Evolutionary conservation across 2,329 filamentous ascomycete species (phyloP), one percentile per base, ranked within the genome.

Genomic region (Aspergillus fischeri): DNA sequence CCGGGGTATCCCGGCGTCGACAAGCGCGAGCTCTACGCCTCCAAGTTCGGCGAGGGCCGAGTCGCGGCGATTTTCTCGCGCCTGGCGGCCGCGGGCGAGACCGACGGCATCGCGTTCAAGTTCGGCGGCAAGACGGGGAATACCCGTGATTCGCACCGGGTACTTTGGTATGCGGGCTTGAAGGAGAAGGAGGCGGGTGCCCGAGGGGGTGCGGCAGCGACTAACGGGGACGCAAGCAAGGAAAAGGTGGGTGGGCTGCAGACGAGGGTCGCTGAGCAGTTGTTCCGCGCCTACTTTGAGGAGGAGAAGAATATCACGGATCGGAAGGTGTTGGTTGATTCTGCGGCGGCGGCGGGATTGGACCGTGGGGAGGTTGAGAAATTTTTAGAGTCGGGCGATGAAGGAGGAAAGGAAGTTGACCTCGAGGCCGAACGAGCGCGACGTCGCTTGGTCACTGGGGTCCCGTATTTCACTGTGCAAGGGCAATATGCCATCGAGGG

Each of bases 381-480:
- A 48, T 84, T 85, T 80, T 71, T 89, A 51, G 74, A 77, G 44
- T 77, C 77, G 5, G 44, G 42, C 49, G 83, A 80, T 9, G 73
- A 76, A 49, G 86, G 85, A 1, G 84, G 83, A 0, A 72, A 76
- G 0, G 80, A 83, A 64, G 84, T 87, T 25, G 84, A 87, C 67
- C 64, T 64, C 42, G 82, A 86, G 66, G 84, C 84, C 5, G 67
- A 74, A 28, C 74, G 80, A 62, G 81, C 84, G 42, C 79, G 71
- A 67, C 73, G 69, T 72, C 78, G 81, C 66, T 78, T 79, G 54
- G 80, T 92, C 42, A 80, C 75, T 54, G 89, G 89, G 0, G 90
- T 94, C 60, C 90, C 90, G 6, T 84, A 89, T 70, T 92, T 91
- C 70, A 85, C 85, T 11, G 82, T 94, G 60, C 87, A 92, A 66